Evolutionary conservation across 305 asterid genomes (phyloP), one percentile per base, ranked within the genome.

Genomic region (Lippia alba): DNA sequence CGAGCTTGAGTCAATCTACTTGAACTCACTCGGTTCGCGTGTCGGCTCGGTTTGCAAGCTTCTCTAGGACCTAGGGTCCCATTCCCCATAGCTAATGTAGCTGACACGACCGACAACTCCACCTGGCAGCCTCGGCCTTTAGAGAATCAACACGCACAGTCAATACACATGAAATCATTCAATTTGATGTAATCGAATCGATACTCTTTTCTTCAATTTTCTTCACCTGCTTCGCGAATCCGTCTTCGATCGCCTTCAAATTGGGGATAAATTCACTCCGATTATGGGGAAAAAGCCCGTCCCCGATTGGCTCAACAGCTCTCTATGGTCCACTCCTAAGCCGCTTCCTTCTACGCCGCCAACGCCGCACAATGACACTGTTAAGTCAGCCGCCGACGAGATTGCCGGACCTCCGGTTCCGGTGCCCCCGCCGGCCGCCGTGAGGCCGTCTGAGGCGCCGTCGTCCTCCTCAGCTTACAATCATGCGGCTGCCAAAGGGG

Each of bases 241-340:
- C 71, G 46, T 65, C 41, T 12, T 19, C 51, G 50, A 62, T 67
- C 56, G 58, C 18, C 18, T 39, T 11, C 40, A 12, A 49, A 33
- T 56, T 66, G 19, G 3, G 65, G 67, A 34, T 58, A 24, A 63
- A 61, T 48, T 61, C 30, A 11, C 56, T 1, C 40, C 8, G 81
- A 73, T 50, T 19, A 82, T 81, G 94, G 80, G 74, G 73, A 87
- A 83, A 48, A 84, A 89, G 66, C 76, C 83, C 72, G 89, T 91
- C 36, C 98, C 97, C 30, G 98, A 93, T 80, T 93, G 98, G 98
- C 91, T 93, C 64, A 93, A 93, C 73, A 93, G 90, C 84, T 83
- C 98, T 14, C 89, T 93, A 63, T 93, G 97, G 97, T 85, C 94
- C 36, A 68, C 97, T 10, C 85, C 87, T 5, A 71, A 70, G 4